A percentile compares a stretch with the other conserved stretches of the same genome.
These are phyloP conservation scores for Syncephalastrum racemosum DNA, from an alignment of 371 early-diverging fungal species.

Conservation along the genomic window DNA sequence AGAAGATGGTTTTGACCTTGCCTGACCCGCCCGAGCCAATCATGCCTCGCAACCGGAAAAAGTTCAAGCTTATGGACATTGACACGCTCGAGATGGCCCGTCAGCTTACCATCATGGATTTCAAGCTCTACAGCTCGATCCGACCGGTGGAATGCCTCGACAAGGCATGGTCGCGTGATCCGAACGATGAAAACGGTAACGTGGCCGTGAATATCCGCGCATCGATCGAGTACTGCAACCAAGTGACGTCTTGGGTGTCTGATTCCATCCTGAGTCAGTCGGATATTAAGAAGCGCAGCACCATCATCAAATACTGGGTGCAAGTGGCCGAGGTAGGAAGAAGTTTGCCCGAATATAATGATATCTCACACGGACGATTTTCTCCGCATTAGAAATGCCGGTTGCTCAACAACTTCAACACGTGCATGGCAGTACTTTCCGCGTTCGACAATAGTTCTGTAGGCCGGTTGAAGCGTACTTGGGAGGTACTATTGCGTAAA, in stretches of 20 bases:
- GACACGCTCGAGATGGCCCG: constrained; percentile 93
- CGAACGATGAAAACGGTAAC: constrained; percentile 16
- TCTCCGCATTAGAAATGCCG: constrained; percentile 36
- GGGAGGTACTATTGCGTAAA: neutral
- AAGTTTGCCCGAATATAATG: constrained; percentile 40
- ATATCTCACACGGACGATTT: neutral
- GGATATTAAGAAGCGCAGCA: constrained; percentile 78
- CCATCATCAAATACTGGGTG: constrained; percentile 82
- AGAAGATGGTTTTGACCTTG: constrained; percentile 65
- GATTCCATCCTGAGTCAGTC: constrained; percentile 75
- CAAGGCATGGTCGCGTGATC: constrained; percentile 86
- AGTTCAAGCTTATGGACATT: constrained; percentile 75
- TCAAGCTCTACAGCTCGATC: constrained; percentile 76
- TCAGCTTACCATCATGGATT: constrained; percentile 91
- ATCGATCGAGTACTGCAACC: constrained; percentile 71
- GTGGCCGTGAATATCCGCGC: constrained; percentile 70
- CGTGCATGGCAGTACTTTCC: constrained; percentile 87
- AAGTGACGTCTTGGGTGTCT: constrained; percentile 86
- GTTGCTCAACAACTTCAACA: constrained; percentile 76
- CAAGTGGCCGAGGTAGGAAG: constrained; percentile 66
- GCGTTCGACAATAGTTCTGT: constrained; percentile 89
- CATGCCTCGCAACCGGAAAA: constrained; percentile 65
- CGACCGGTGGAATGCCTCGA: constrained; percentile 84
- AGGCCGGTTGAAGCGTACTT: constrained; percentile 79
- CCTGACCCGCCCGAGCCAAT: constrained; percentile 71